Percentiles rank a stretch among this genome's conserved stretches.
These are phyloP conservation scores for Ceratobasidium sp. DNA, from an alignment of 1,284 basidiomycete genomes.

Conservation along the genomic window DNA sequence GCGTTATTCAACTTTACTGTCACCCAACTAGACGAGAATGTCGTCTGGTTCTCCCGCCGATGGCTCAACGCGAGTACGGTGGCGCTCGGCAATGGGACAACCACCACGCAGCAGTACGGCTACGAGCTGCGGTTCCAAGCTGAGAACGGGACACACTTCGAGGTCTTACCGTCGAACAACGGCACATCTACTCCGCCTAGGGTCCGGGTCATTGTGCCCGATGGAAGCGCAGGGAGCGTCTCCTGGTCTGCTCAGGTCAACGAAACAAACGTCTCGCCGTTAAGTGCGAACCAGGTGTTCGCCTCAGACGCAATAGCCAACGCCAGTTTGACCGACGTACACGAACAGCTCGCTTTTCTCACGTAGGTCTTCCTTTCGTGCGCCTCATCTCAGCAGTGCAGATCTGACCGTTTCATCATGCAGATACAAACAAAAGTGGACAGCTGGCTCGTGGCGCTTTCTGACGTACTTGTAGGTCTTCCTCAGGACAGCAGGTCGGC, in stretches of 20 bases:
- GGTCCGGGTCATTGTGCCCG: constrained; percentile 3
- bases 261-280: constrained; percentile 22
- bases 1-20: constrained; percentile 32
- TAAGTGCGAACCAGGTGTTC: constrained; percentile 17
- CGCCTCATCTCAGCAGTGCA: not conserved
- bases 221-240: not conserved
- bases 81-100: constrained; percentile 18
- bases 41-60: constrained; percentile 31
- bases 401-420: not conserved
- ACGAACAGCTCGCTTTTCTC: constrained; percentile 29
- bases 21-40: constrained; percentile 23
- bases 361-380: constrained; percentile 12
- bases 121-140: constrained; percentile 30
- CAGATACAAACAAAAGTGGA: constrained; percentile 58
- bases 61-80: constrained; percentile 23
- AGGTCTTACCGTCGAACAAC: constrained; percentile 6
- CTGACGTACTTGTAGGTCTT: constrained; percentile 55
- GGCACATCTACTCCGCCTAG: constrained; percentile 1
- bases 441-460: constrained; percentile 64
- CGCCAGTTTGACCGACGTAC: not conserved
- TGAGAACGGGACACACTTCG: constrained; percentile 30
- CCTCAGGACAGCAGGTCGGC: not conserved
- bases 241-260: constrained; percentile 38
- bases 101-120: constrained; percentile 22
- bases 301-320: constrained; percentile 7